Evolutionary conservation across 2,329 filamentous ascomycete genomes (phyloP).

Genomic region (Emergomyces pasteurianus): DNA sequence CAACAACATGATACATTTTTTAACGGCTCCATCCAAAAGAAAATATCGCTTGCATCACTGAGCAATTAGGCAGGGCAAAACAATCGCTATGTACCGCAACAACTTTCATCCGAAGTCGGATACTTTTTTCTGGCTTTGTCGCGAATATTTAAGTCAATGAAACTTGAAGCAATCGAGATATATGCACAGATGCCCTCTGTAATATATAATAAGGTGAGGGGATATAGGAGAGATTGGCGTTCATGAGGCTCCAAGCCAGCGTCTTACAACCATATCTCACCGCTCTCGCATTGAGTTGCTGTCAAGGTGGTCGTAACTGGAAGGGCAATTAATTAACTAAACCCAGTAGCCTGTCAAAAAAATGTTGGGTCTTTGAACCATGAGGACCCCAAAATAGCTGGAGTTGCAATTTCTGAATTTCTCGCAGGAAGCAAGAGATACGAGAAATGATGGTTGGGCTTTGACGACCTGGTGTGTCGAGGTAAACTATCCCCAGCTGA

Average conservation of each 20-base stretch:
- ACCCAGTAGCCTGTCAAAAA: background rate
- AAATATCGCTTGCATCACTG: background rate
- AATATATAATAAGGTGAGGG: background rate
- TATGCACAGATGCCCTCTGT: background rate
- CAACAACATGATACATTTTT: background rate
- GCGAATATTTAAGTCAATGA: background rate
- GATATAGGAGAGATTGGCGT: background rate
- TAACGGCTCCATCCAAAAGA: background rate
- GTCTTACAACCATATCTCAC: no score
- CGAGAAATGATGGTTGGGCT: background rate
- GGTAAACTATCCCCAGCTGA: background rate
- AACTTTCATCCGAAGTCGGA: background rate
- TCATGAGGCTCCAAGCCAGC: no score
- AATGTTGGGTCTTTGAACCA: background rate
- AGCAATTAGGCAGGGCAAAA: background rate
- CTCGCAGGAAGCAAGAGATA: background rate
- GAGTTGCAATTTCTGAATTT: background rate
- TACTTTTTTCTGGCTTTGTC: background rate
- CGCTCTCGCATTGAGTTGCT: no score
- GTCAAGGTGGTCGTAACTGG: background rate
- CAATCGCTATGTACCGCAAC: background rate
- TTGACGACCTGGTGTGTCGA: background rate
- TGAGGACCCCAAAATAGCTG: background rate
- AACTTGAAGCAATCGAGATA: background rate
- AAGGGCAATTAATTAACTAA: background rate